These are phyloP conservation scores for Pythium phragmiticola DNA, from an alignment of 352 stramenopile genomes.

Conservation along the genomic window DNA sequence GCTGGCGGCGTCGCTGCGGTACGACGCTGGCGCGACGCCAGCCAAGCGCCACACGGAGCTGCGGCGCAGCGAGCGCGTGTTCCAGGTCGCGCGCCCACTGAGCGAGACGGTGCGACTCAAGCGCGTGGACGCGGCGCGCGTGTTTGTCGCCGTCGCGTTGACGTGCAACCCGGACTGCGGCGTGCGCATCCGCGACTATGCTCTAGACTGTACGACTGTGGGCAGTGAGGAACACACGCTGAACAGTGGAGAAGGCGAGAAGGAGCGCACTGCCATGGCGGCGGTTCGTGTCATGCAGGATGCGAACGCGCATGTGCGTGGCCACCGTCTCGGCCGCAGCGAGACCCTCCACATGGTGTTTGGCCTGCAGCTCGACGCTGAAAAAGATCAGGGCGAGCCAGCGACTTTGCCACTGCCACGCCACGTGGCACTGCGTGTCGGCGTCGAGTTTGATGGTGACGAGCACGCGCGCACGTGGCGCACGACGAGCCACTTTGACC, in stretches of 20 bases:
- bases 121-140: constrained; percentile 13
- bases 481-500: constrained; percentile 14
- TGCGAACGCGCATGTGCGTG: constrained; percentile 21
- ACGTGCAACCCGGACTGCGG: constrained; percentile 23
- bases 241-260: background rate
- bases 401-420: background rate
- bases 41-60: constrained; percentile 23
- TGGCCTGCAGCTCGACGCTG: constrained; percentile 8
- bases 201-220: constrained; percentile 8
- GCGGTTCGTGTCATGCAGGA: constrained; percentile 18
- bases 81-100: constrained; percentile 17
- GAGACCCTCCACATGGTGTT: constrained; percentile 28
- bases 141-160: constrained; percentile 23
- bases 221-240: background rate
- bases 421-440: constrained; percentile 13
- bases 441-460: constrained; percentile 16
- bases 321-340: constrained; percentile 4
- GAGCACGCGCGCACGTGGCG: constrained; percentile 7
- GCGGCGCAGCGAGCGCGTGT: constrained; percentile 22
- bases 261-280: no score
- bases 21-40: constrained; percentile 10
- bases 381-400: background rate
- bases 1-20: constrained; percentile 23
- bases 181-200: constrained; percentile 21
- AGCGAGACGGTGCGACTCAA: constrained; percentile 10